Evolutionary conservation across 305 asterid genomes (phyloP).

Genomic region (Lippia alba): DNA sequence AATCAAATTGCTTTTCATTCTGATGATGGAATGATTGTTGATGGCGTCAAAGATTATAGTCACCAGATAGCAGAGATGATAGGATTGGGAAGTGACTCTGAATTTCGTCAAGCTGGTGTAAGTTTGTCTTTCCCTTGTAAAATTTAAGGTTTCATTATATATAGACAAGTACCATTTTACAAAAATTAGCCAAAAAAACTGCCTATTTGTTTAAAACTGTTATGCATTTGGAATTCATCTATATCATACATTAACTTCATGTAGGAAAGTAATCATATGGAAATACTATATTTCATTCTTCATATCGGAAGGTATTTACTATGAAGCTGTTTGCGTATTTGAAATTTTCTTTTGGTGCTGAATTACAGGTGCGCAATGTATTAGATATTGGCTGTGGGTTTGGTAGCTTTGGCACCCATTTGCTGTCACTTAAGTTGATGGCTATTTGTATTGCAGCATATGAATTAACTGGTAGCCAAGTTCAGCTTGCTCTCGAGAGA

Average conservation of each 20-base stretch:
- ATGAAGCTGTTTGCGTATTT: not conserved
- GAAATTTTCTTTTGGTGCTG: not conserved
- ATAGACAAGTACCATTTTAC: not conserved
- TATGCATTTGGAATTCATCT: no score
- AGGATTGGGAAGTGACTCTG: conserved; percentile 7
- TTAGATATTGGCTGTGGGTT: conserved; percentile 7
- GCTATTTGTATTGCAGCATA: not conserved
- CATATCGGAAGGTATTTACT: not conserved
- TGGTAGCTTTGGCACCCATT: conserved; percentile 3
- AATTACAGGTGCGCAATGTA: conserved; percentile 6
- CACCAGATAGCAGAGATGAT: conserved; percentile 10
- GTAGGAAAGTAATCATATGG: not conserved
- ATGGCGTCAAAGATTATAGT: not conserved
- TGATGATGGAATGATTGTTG: not conserved
- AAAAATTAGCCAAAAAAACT: not conserved
- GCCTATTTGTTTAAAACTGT: not conserved
- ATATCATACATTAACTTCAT: no score
- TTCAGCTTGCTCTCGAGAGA: conserved; percentile 11
- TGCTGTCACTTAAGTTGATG: conserved; percentile 5
- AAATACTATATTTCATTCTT: not conserved
- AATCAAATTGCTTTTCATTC: conserved; percentile 5
- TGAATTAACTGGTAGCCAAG: conserved; percentile 12
- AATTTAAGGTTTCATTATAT: not conserved
- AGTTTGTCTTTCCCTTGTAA: not conserved
- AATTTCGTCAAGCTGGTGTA: conserved; percentile 6